Conservation (phyloP, 495 filamentous ascomycete species). For the Penicillium samsonianum region DNA sequence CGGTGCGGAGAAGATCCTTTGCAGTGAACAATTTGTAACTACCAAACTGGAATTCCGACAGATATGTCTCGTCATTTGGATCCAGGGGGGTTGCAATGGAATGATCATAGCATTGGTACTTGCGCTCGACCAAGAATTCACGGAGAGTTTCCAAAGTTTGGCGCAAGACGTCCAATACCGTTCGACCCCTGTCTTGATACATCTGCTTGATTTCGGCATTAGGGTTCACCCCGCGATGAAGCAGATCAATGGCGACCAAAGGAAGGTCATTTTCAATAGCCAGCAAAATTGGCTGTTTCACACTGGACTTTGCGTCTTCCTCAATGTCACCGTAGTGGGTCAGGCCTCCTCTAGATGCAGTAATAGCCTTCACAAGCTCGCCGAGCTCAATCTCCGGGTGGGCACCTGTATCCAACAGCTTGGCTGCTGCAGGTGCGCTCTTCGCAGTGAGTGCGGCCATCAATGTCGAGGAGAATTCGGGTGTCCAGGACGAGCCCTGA, state of each 20-base stretch:
- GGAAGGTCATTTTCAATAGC: conserved; percentile 56
- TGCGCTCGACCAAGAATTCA: conserved; percentile 29
- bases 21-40: conserved; percentile 55
- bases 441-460: conserved; percentile 44
- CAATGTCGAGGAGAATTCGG: conserved; percentile 37
- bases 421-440: conserved; percentile 34
- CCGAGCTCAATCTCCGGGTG: conserved; percentile 37
- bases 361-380: conserved; percentile 42
- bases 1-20: conserved; percentile 17
- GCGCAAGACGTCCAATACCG: conserved; percentile 38
- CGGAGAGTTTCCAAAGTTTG: conserved; percentile 49
- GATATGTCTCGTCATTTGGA: conserved; percentile 40
- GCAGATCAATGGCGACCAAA: conserved; percentile 53
- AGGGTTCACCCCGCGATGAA: conserved; percentile 60
- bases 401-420: conserved; percentile 50
- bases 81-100: conserved; percentile 26
- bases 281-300: conserved; percentile 60
- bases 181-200: conserved; percentile 14
- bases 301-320: conserved; percentile 32
- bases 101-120: not conserved
- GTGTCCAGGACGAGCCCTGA: conserved; percentile 23
- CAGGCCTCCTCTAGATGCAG: conserved; percentile 9
- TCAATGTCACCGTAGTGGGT: conserved; percentile 31
- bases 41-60: conserved; percentile 44
- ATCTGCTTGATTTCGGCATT: conserved; percentile 47